Conservation (phyloP, 108 stramenopile species). For the Nitzschia sp. region DNA sequence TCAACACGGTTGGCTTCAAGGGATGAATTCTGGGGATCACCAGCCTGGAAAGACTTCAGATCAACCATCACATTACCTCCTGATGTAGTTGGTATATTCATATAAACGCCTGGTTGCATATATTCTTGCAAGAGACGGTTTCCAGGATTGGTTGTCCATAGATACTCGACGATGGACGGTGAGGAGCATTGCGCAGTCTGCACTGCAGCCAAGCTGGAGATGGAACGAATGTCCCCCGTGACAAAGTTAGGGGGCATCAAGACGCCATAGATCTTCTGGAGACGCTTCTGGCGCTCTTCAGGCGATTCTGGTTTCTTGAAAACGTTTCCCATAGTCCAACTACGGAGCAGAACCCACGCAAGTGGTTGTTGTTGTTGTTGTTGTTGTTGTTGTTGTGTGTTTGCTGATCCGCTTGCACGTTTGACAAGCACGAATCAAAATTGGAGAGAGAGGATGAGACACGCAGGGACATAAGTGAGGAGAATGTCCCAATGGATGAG, state of each 20-base stretch:
- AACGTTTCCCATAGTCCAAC: slow-evolving; percentile 11
- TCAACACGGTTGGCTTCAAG: neutral
- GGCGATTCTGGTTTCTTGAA: slow-evolving; percentile 10
- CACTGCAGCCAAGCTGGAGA: slow-evolving; percentile 11
- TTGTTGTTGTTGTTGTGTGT: too few species aligned
- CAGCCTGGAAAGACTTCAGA: neutral
- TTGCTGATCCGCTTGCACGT: too few species aligned
- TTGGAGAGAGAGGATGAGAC: too few species aligned
- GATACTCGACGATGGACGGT: slow-evolving; percentile 3
- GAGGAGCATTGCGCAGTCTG: neutral
- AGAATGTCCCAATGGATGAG: too few species aligned
- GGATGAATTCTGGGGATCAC: neutral
- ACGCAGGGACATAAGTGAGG: too few species aligned
- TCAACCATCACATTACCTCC: slow-evolving; percentile 7
- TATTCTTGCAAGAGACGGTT: slow-evolving; percentile 22
- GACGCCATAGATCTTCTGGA: slow-evolving; percentile 14
- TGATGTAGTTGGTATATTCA: slow-evolving; percentile 21
- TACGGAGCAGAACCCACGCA: too few species aligned
- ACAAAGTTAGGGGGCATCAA: slow-evolving; percentile 31
- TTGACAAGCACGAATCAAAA: too few species aligned
- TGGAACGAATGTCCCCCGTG: neutral
- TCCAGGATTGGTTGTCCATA: slow-evolving; percentile 18
- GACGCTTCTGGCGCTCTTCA: slow-evolving; percentile 11
- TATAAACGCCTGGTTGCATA: slow-evolving; percentile 19
- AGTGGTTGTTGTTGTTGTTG: too few species aligned